These are phyloP conservation scores for Orbilia quercus DNA, from an alignment of 2,329 filamentous ascomycete genomes.

Conservation along the genomic window DNA sequence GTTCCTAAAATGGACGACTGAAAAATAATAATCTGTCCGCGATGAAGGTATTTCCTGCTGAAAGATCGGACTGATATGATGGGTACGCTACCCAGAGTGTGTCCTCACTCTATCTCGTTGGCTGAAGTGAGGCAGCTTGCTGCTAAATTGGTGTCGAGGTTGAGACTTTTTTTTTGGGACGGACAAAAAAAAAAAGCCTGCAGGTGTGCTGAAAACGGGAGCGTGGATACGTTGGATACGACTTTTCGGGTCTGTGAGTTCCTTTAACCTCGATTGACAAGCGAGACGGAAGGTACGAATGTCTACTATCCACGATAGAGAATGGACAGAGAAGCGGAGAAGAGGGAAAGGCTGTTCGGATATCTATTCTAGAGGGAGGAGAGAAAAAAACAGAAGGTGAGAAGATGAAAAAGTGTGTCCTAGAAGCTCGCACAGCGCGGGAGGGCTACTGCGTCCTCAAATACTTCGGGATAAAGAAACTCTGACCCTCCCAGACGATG, in stretches of 20 bases:
- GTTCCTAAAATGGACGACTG: conserved; percentile 32
- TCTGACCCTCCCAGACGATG: conserved; percentile 38
- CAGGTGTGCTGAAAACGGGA: conserved; percentile 36
- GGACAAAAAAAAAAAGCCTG: not conserved
- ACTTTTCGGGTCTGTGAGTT: conserved; percentile 9
- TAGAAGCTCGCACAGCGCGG: conserved; percentile 55
- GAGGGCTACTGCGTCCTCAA: conserved; percentile 52
- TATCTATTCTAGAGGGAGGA: conserved; percentile 39
- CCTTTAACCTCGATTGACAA: conserved; percentile 39
- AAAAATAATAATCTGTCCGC: conserved; percentile 31
- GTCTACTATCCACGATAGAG: conserved; percentile 30
- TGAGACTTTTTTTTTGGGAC: conserved; percentile 18
- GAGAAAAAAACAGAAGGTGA: conserved; percentile 28
- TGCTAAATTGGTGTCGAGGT: conserved; percentile 16
- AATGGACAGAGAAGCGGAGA: conserved; percentile 34
- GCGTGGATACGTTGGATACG: conserved; percentile 30
- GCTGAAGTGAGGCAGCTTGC: conserved; percentile 28
- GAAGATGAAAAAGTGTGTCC: conserved; percentile 44
- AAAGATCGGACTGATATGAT: no score
- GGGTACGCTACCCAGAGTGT: conserved; percentile 18
- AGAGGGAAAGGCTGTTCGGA: conserved; percentile 19
- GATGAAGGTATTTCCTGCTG: conserved; percentile 21
- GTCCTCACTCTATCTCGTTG: conserved; percentile 12
- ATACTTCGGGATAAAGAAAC: conserved; percentile 51
- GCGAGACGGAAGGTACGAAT: conserved; percentile 24